phyloP scores from a whole-genome alignment of 1,139 yeast genomes.

The Kodamaea anthophila region DNA sequence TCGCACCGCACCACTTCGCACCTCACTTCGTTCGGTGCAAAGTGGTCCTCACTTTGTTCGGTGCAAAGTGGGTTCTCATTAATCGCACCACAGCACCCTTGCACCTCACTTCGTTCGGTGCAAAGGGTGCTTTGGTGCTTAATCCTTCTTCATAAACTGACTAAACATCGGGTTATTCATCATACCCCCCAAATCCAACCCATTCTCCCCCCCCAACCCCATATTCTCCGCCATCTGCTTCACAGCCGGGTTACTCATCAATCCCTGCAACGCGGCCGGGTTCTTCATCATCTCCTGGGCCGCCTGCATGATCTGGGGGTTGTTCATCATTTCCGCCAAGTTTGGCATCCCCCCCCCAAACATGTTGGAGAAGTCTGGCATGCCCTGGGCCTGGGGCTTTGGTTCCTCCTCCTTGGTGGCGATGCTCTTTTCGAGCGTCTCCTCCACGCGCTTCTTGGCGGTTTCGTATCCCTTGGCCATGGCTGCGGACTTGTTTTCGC shows the following conservation, averaged over 20 bases:
- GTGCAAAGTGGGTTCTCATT: too few species aligned
- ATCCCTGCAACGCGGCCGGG: slow-evolving; percentile 69
- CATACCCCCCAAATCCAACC: slow-evolving; percentile 51
- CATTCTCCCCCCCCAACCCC: slow-evolving; percentile 53
- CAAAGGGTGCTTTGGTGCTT: too few species aligned
- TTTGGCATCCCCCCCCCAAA: slow-evolving; percentile 54
- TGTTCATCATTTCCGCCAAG: slow-evolving; percentile 61
- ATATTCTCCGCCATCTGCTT: slow-evolving; percentile 71
- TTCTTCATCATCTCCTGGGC: slow-evolving; percentile 91
- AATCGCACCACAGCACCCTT: too few species aligned
- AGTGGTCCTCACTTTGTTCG: too few species aligned
- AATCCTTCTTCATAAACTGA: too few species aligned
- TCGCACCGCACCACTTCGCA: too few species aligned
- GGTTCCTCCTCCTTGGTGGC: slow-evolving; percentile 23
- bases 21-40: too few species aligned
- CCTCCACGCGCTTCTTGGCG: slow-evolving; percentile 80
- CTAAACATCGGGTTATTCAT: slow-evolving; percentile 79
- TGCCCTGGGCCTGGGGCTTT: slow-evolving; percentile 50
- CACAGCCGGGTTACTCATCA: slow-evolving; percentile 78
- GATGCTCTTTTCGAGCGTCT: slow-evolving; percentile 50
- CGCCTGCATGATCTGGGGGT: slow-evolving; percentile 88
- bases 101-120: too few species aligned
- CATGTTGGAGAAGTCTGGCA: slow-evolving; percentile 65
- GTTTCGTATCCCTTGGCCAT: slow-evolving; percentile 94
- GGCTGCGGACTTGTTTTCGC: slow-evolving; percentile 76